These are phyloP conservation scores for Penicillium sp. DNA, from an alignment of 2,329 filamentous ascomycete genomes.

Conservation along the genomic window DNA sequence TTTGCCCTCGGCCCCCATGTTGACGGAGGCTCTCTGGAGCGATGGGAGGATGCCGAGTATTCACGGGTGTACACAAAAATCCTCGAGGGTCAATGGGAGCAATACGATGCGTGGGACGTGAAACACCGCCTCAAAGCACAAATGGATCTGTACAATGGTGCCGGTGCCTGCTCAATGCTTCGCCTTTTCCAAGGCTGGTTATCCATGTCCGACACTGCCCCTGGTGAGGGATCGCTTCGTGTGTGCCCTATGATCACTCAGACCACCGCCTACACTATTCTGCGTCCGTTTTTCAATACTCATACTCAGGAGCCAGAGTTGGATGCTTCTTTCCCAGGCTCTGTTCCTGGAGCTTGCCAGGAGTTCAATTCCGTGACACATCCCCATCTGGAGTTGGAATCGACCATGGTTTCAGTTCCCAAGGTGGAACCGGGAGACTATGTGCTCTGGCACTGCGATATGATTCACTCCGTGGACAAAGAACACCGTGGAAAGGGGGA, in stretches of 20 bases:
- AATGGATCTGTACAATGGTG: constrained; percentile 71
- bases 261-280: constrained; percentile 71
- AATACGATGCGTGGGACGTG: constrained; percentile 76
- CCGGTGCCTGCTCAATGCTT: constrained; percentile 78
- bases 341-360: constrained; percentile 61
- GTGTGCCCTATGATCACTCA: constrained; percentile 73
- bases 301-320: constrained; percentile 39
- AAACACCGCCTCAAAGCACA: constrained; percentile 61
- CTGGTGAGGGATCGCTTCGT: constrained; percentile 70
- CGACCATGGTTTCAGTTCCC: constrained; percentile 67
- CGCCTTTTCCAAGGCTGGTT: constrained; percentile 90
- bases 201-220: constrained; percentile 63
- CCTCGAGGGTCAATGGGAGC: constrained; percentile 70
- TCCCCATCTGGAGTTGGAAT: constrained; percentile 61
- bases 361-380: constrained; percentile 61
- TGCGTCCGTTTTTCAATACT: constrained; percentile 74
- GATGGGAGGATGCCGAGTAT: constrained; percentile 68
- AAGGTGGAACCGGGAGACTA: constrained; percentile 66
- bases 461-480: constrained; percentile 77
- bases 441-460: constrained; percentile 73
- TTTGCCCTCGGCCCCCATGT: constrained; percentile 70
- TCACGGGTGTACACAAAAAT: constrained; percentile 67
- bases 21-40: constrained; percentile 67
- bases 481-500: constrained; percentile 65
- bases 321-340: constrained; percentile 58